phyloP scores from a whole-genome alignment of 176 grass and related monocot species.

The Otatea glauca region DNA sequence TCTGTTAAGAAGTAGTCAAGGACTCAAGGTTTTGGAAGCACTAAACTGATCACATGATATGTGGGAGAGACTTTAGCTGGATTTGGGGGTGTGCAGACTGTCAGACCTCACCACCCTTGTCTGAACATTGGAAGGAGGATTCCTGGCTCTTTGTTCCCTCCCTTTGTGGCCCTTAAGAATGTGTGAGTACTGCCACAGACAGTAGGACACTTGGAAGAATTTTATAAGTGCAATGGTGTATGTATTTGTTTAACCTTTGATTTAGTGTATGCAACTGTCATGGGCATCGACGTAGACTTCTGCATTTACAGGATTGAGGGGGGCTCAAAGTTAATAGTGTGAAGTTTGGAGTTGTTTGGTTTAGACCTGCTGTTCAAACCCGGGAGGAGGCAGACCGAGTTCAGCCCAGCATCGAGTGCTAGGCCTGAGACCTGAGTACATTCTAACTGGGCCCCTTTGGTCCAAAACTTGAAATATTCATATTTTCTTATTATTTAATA shows the following conservation, averaged over 20 bases:
- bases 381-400: no score
- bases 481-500: no score
- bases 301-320: neutral
- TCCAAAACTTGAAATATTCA: no score
- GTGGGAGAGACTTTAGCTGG: conserved; percentile 29
- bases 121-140: neutral
- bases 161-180: neutral
- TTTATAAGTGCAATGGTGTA: neutral
- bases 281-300: neutral
- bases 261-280: neutral
- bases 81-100: conserved; percentile 40
- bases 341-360: no score
- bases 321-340: no score
- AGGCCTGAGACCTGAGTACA: no score
- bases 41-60: neutral
- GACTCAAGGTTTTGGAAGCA: conserved; percentile 2
- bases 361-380: no score
- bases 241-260: neutral
- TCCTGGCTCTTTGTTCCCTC: neutral
- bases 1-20: neutral
- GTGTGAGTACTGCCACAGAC: neutral
- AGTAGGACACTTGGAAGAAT: neutral
- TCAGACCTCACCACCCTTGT: conserved; percentile 43
- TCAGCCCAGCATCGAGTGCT: no score
- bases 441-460: no score